Percentiles rank a stretch among this genome's conserved stretches.
Conservation (phyloP, 2,329 filamentous ascomycete species). For the Tricladium varicosporioides region DNA sequence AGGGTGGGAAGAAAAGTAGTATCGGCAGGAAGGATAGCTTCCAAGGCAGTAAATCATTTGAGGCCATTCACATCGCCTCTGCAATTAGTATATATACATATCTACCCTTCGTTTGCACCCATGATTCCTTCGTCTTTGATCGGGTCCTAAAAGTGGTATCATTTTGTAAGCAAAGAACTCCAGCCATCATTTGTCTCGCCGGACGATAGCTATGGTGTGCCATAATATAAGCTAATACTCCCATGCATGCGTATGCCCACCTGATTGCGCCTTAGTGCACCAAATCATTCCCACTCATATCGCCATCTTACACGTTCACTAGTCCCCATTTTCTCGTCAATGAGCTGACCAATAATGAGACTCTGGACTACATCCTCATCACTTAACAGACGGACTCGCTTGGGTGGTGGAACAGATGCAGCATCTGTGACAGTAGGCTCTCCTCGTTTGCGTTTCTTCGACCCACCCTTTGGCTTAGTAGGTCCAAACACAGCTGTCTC, state of each 20-base stretch:
- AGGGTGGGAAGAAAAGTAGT: too few relatives aligned
- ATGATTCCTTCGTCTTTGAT: background rate
- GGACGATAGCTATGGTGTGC: background rate
- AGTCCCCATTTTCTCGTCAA: constrained; percentile 37
- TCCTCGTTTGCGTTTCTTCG: constrained; percentile 45
- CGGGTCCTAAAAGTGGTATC: background rate
- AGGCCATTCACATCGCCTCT: too few relatives aligned
- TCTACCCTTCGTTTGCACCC: background rate
- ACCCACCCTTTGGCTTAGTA: constrained; percentile 23
- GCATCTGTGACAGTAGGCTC: constrained; percentile 23
- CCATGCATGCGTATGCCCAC: background rate
- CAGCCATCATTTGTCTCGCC: background rate
- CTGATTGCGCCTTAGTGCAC: background rate
- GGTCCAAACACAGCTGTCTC: constrained; percentile 34
- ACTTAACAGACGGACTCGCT: constrained; percentile 65
- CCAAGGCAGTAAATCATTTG: too few relatives aligned
- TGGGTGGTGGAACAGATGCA: constrained; percentile 39
- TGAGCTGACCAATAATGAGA: constrained; percentile 77
- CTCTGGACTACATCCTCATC: constrained; percentile 92
- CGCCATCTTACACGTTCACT: background rate
- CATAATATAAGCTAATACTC: background rate
- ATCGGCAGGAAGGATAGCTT: too few relatives aligned
- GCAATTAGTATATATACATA: background rate
- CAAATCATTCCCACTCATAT: background rate
- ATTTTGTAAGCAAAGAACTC: background rate